phyloP scores from a whole-genome alignment of 768 basidiomycete genomes.

The Termitomyces sp. region DNA sequence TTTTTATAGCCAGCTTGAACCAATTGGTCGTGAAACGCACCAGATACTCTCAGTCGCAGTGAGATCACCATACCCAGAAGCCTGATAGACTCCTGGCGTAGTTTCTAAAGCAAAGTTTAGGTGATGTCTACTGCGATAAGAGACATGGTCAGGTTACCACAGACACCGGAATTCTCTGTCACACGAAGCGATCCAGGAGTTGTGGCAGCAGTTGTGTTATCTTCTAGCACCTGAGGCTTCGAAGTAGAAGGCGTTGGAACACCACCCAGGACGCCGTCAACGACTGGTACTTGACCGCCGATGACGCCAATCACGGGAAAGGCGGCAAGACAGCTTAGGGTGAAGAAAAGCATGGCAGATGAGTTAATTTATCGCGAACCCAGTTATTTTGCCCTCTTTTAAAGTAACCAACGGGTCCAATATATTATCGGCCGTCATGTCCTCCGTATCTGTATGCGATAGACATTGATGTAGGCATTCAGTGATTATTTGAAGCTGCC shows the following conservation, averaged over 20 bases:
- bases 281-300: constrained; percentile 38
- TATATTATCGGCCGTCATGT: constrained; percentile 11
- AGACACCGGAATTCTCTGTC: constrained; percentile 56
- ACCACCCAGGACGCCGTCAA: constrained; percentile 48
- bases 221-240: constrained; percentile 10
- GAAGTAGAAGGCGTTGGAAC: constrained; percentile 20
- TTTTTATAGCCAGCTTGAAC: not conserved
- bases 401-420: not conserved
- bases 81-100: constrained; percentile 54
- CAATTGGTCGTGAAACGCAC: constrained; percentile 19
- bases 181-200: constrained; percentile 48
- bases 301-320: constrained; percentile 6
- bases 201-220: constrained; percentile 12
- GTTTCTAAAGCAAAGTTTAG: constrained; percentile 34
- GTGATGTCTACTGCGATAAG: not conserved
- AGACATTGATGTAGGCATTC: not conserved
- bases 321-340: not conserved
- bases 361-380: not conserved
- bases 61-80: constrained; percentile 60
- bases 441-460: constrained; percentile 1
- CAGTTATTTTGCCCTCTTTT: not conserved
- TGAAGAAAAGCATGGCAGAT: constrained; percentile 4
- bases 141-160: constrained; percentile 31
- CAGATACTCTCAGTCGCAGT: constrained; percentile 53
- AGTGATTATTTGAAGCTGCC: not conserved